Evolutionary conservation across 2,329 filamentous ascomycete genomes (phyloP), one percentile per base, ranked within the genome.

Genomic region (Epichloe typhina): DNA sequence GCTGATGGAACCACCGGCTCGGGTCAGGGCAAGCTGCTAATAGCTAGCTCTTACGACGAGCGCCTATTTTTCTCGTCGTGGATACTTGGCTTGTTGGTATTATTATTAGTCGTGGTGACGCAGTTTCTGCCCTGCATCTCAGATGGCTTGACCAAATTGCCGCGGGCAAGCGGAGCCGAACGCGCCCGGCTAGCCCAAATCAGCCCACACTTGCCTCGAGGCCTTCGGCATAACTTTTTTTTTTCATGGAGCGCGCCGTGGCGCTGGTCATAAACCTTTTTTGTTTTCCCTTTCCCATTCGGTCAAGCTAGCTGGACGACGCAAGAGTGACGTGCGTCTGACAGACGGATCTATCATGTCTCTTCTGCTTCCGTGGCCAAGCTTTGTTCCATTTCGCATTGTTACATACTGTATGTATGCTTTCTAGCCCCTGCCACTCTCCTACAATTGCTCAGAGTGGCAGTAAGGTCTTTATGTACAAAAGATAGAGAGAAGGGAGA

Each of bases 321-420:
- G 50, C 26, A 52, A 49, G 17, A 17, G 42, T 49, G 50, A 52
- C 50, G 50, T 46, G 33, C 11, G 13, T 21, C 23, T 19, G 38
- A 42, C n/a, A 38, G 36, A 11, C 8, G 26, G 8, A 39, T 31
- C 45, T 15, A 38, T 17, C 36, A 38, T 38, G 36, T 38, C 3
- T n/a, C 8, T 31, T 31, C 26, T 31, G 26, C 26, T 9, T 31
- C 26, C 2, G 26, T 31, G 26, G 8, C 26, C 26, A 31, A 31
- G 26, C 26, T 31, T 31, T 31, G 26, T 31, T 31, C 26, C 26
- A 9, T 31, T 31, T 9, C 26, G 26, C 26, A 31, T n/a, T 3
- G 7, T 26, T 3, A 26, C 23, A 26, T 2, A 26, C 23, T 7
- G 6, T 26, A 7, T 26, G 23, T 7, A 5, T 38, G 33, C 3